Evolutionary conservation across 2,329 filamentous ascomycete genomes (phyloP).

Genomic region (Colletotrichum scovillei): DNA sequence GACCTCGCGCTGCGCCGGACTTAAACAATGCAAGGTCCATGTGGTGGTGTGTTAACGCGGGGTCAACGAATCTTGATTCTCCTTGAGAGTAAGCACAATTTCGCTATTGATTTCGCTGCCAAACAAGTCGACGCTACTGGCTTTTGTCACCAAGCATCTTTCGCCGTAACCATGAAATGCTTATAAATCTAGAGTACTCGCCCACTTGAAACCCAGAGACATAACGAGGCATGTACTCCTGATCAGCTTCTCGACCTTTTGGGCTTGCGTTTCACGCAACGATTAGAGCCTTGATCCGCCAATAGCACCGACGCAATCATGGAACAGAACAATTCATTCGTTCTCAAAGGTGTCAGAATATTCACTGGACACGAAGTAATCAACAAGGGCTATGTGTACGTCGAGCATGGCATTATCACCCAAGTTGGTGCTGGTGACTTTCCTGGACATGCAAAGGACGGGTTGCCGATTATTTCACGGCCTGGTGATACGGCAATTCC

Average conservation of each 20-base stretch:
- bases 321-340: conserved; percentile 5
- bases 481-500: conserved; percentile 59
- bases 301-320: neutral
- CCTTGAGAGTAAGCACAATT: neutral
- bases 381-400: neutral
- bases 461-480: conserved; percentile 48
- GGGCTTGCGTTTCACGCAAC: neutral
- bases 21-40: neutral
- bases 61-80: neutral
- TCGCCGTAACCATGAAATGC: neutral
- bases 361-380: conserved; percentile 36
- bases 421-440: neutral
- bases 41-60: neutral
- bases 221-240: neutral
- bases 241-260: neutral
- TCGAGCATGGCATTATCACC: neutral
- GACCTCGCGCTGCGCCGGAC: neutral
- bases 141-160: neutral
- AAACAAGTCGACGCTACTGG: neutral
- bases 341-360: conserved; percentile 48
- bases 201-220: neutral
- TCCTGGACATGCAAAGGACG: neutral
- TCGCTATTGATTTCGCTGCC: neutral
- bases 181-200: neutral
- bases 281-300: neutral